Conservation (phyloP, 2,329 filamentous ascomycete species). For the Aspergillus sp. region DNA sequence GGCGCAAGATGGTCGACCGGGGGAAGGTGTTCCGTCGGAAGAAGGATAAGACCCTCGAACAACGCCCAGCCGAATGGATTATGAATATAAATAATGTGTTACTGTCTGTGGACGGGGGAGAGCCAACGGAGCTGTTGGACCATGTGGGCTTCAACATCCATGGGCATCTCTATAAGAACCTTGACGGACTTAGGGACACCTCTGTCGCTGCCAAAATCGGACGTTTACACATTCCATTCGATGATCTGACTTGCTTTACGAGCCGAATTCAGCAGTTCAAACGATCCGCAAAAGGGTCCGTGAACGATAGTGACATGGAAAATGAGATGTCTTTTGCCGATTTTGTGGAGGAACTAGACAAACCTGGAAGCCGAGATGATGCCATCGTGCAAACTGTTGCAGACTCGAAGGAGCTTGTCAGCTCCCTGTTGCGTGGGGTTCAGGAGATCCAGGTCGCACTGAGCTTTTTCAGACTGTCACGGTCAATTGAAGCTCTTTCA, state of each 20-base stretch:
- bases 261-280: conserved; percentile 29
- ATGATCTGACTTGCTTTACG: conserved; percentile 60
- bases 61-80: conserved; percentile 88
- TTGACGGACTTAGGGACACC: conserved; percentile 82
- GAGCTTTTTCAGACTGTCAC: conserved; percentile 81
- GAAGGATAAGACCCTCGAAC: conserved; percentile 55
- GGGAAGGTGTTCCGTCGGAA: conserved; percentile 81
- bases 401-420: conserved; percentile 86
- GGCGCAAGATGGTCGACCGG: conserved; percentile 83
- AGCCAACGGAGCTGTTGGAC: conserved; percentile 83
- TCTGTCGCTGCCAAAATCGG: conserved; percentile 87
- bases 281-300: conserved; percentile 26
- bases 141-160: conserved; percentile 84
- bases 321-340: conserved; percentile 61
- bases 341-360: conserved; percentile 66
- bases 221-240: conserved; percentile 80
- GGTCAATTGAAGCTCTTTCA: conserved; percentile 63
- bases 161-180: conserved; percentile 75
- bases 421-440: conserved; percentile 82
- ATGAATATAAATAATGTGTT: conserved; percentile 77
- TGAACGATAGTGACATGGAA: conserved; percentile 39
- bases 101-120: conserved; percentile 76
- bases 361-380: conserved; percentile 60
- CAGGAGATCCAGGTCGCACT: conserved; percentile 95
- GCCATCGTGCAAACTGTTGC: conserved; percentile 75